A percentile compares a stretch with the other conserved stretches of the same genome.
phyloP scores from a whole-genome alignment of 1,284 basidiomycete species.

The Pulveroboletus sp. region DNA sequence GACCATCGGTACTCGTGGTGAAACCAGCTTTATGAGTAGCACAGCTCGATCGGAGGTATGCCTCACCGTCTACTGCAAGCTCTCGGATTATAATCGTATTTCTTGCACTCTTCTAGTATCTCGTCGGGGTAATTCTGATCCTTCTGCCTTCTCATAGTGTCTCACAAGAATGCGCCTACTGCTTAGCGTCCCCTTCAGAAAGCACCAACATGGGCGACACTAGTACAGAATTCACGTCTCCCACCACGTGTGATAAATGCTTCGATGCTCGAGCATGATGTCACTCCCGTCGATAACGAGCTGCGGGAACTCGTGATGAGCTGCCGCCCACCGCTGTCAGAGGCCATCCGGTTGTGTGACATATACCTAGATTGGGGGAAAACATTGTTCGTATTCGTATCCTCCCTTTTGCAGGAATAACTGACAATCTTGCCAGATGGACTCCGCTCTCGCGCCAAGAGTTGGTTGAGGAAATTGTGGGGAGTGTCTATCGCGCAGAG shows the following conservation, averaged over 20 bases:
- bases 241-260: conserved; percentile 36
- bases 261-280: conserved; percentile 37
- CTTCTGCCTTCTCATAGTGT: background rate
- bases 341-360: conserved; percentile 56
- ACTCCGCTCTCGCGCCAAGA: conserved; percentile 42
- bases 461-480: conserved; percentile 52
- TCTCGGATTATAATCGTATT: conserved; percentile 2
- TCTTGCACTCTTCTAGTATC: conserved; percentile 42
- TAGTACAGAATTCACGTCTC: conserved; percentile 34
- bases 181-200: conserved; percentile 20
- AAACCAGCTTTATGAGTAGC: conserved; percentile 58
- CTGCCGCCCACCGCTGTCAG: conserved; percentile 50
- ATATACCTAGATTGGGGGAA: conserved; percentile 55
- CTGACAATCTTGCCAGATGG: conserved; percentile 36
- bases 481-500: conserved; percentile 47
- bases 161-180: background rate
- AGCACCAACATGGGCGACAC: conserved; percentile 22
- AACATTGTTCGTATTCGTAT: conserved; percentile 45
- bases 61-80: background rate
- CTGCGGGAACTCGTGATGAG: conserved; percentile 43
- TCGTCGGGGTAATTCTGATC: conserved; percentile 46
- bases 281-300: conserved; percentile 34
- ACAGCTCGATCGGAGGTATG: conserved; percentile 65
- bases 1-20: conserved; percentile 54
- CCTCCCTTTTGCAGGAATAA: background rate